A percentile compares a stretch with the other conserved stretches of the same genome.
Conservation (phyloP, 2,329 filamentous ascomycete genomes). For the Biscogniauxia sp. region DNA sequence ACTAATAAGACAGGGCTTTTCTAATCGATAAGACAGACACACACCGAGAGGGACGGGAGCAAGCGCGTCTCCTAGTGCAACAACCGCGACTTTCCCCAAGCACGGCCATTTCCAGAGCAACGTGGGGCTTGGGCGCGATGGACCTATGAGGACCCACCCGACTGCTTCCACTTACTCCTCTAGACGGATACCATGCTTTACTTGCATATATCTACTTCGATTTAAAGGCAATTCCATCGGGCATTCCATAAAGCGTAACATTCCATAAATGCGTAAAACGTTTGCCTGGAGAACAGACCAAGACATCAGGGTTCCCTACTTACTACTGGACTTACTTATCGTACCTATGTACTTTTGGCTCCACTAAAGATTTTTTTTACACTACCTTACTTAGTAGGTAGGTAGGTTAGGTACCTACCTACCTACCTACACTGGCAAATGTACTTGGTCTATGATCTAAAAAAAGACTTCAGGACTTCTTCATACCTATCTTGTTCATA, state of each 20-base stretch:
- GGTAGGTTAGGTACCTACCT: too few relatives aligned
- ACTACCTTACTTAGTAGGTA: too few relatives aligned
- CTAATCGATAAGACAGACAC: conserved; percentile 18
- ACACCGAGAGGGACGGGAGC: not conserved
- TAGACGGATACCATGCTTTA: not conserved
- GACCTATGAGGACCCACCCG: conserved; percentile 2
- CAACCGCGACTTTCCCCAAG: conserved; percentile 24
- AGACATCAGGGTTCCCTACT: too few relatives aligned
- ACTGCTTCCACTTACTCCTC: not conserved
- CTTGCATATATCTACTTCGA: not conserved
- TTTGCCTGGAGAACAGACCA: too few relatives aligned
- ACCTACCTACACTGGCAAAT: too few relatives aligned
- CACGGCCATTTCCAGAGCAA: conserved; percentile 21
- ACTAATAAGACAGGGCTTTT: not conserved
- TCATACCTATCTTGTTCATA: too few relatives aligned
- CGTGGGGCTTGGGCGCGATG: conserved; percentile 22
- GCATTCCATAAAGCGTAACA: too few relatives aligned
- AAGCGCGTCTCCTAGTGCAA: conserved; percentile 28
- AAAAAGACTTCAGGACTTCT: too few relatives aligned
- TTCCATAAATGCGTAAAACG: not conserved
- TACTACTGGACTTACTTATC: too few relatives aligned
- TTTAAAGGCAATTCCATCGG: not conserved
- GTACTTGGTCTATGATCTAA: too few relatives aligned
- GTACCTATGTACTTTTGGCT: too few relatives aligned
- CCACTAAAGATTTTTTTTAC: too few relatives aligned